Evolutionary conservation across 2,329 filamentous ascomycete species (phyloP), one percentile per base, ranked within the genome.

Genomic region (Diaporthe citrichinensis): DNA sequence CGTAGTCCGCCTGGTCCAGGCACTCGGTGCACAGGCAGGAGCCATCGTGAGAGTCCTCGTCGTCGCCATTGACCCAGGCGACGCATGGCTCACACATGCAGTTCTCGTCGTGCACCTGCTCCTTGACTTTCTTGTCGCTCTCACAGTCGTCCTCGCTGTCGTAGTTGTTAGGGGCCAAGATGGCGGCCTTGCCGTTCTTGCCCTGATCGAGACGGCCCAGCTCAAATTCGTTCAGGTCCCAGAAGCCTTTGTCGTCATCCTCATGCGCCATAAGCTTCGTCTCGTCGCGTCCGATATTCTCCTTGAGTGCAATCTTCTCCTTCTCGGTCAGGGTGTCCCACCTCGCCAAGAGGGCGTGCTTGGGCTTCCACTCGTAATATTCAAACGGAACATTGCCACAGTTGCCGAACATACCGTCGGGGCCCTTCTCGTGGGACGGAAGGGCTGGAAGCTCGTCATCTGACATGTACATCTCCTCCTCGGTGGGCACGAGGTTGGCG

Each of bases 391-490:
- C 83, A 73, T 84, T 84, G 59, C 83, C 83, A 49, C 79, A 81
- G 3, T 79, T 79, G 78, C 76, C 8, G 77, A 73, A 12, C 12
- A 31, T 58, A 14, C 55, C 51, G 2, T 10, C 4, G 55, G 68
- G 71, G 71, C 57, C 71, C 44, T 51, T 62, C 41, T 76, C 76
- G 23, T 77, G 15, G 34, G 9, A 53, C n/a, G 53, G 55, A 39
- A 79, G 71, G 76, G 78, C 36, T 72, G 80, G 65, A 23, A 79
- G 72, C 39, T 88, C 88, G 61, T 87, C 84, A 78, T 90, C 87
- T 15, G 83, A 85, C 79, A 91, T 86, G 79, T 89, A 88, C 78
- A 88, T 85, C 80, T 91, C 87, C 67, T 88, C 86, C 68, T 86
- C 81, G 14, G 83, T 85, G 2, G 90, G 88, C 0, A 87, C 85